phyloP scores from a whole-genome alignment of 2,329 filamentous ascomycete genomes.

The Xylariaceae sp. region DNA sequence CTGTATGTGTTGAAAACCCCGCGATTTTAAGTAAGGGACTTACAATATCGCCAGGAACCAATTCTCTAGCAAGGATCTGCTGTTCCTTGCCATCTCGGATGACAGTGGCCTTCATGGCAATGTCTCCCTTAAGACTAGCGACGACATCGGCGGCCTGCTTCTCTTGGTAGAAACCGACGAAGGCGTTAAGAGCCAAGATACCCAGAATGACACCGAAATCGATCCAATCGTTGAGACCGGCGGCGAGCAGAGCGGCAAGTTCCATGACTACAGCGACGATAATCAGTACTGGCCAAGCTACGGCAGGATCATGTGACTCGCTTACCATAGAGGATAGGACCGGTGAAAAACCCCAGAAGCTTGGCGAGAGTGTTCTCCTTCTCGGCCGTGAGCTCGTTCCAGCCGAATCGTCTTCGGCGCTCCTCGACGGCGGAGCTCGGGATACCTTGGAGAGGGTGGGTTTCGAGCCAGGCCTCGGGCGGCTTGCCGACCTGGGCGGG shows the following conservation, averaged over 20 bases:
- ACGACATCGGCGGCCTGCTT: constrained; percentile 75
- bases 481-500: constrained; percentile 32
- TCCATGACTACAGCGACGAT: constrained; percentile 56
- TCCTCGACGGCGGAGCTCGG: constrained; percentile 45
- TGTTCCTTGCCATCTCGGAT: constrained; percentile 60
- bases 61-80: constrained; percentile 64
- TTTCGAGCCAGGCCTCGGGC: constrained; percentile 58
- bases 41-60: constrained; percentile 71
- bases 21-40: constrained; percentile 27
- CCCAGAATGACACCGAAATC: constrained; percentile 72
- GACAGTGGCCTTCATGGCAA: constrained; percentile 65
- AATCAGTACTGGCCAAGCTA: not conserved
- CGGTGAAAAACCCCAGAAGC: constrained; percentile 64
- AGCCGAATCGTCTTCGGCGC: constrained; percentile 57
- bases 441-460: constrained; percentile 57
- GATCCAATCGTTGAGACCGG: constrained; percentile 68
- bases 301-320: constrained; percentile 5
- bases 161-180: constrained; percentile 75
- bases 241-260: constrained; percentile 64
- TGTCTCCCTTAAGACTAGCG: constrained; percentile 67
- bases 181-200: constrained; percentile 67
- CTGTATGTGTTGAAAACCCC: too few species aligned
- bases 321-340: constrained; percentile 66
- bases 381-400: constrained; percentile 61
- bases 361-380: constrained; percentile 65